Evolutionary conservation across 306 rosid species (phyloP).

Genomic region (Biancaea sappan): DNA sequence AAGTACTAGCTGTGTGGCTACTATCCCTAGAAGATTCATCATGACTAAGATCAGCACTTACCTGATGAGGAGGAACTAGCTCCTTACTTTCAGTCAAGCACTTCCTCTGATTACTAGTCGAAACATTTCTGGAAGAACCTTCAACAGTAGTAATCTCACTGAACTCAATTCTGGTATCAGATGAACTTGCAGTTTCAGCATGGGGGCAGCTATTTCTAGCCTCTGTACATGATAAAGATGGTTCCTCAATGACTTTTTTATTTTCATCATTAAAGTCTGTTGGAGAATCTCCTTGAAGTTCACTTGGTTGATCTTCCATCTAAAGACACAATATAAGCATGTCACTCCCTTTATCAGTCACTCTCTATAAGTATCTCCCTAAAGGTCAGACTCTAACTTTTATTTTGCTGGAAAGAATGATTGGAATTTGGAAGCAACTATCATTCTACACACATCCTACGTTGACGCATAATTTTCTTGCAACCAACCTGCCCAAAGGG

Average conservation of each 20-base stretch:
- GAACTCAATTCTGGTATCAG: constrained; percentile 32
- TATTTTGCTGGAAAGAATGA: constrained; percentile 14
- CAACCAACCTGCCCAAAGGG: not conserved
- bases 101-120: constrained; percentile 43
- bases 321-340: constrained; percentile 42
- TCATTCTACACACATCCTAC: constrained; percentile 20
- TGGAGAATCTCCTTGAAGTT: constrained; percentile 45
- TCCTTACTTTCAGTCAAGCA: constrained; percentile 72
- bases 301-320: constrained; percentile 72
- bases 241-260: constrained; percentile 45
- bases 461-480: constrained; percentile 3
- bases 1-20: constrained; percentile 70
- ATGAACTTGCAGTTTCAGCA: constrained; percentile 50
- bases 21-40: constrained; percentile 69
- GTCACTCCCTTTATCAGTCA: constrained; percentile 26
- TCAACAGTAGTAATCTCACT: constrained; percentile 40
- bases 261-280: constrained; percentile 47
- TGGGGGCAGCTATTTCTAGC: constrained; percentile 39
- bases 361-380: constrained; percentile 20
- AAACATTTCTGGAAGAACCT: constrained; percentile 53
- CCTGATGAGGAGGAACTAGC: constrained; percentile 69
- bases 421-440: constrained; percentile 11
- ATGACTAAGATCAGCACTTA: constrained; percentile 61
- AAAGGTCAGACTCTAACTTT: constrained; percentile 8
- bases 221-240: constrained; percentile 49